Percentiles rank a stretch among this genome's conserved stretches.
phyloP scores from a whole-genome alignment of 2,329 filamentous ascomycete species.

The Fusarium sp. region DNA sequence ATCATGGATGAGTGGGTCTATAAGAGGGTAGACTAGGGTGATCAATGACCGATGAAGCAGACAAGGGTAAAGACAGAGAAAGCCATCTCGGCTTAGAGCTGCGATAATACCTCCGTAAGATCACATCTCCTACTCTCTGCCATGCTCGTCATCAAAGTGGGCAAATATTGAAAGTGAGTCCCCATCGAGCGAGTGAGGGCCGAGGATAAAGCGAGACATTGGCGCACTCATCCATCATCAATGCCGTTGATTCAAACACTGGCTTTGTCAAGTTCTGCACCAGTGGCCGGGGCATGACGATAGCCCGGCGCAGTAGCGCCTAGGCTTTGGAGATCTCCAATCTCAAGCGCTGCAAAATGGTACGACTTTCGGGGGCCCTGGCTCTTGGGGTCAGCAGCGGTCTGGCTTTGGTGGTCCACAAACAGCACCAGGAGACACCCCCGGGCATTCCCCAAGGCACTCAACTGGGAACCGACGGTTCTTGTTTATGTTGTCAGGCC shows the following conservation, averaged over 20 bases:
- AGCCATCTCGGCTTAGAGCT: conserved; percentile 35
- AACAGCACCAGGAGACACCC: conserved; percentile 30
- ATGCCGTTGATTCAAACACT: conserved; percentile 28
- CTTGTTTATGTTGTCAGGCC: conserved; percentile 19
- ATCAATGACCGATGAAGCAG: conserved; percentile 34
- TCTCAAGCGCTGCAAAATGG: conserved; percentile 43
- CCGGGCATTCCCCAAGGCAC: conserved; percentile 35
- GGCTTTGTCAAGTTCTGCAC: conserved; percentile 34
- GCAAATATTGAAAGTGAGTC: conserved; percentile 2
- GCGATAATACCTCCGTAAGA: conserved; percentile 27
- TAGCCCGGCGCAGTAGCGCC: conserved; percentile 42
- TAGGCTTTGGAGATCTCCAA: conserved; percentile 45
- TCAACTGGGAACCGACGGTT: conserved; percentile 26
- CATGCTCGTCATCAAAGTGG: conserved; percentile 13
- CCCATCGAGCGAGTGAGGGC: conserved; percentile 9
- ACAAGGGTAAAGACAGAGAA: conserved; percentile 27
- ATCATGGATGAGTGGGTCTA: conserved; percentile 39
- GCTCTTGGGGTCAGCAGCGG: conserved; percentile 38
- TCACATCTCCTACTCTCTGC: conserved; percentile 27
- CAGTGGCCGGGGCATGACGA: conserved; percentile 39
- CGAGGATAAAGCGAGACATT: conserved; percentile 31
- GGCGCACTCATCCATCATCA: conserved; percentile 21
- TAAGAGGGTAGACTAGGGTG: conserved; percentile 30
- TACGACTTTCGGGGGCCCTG: conserved; percentile 41
- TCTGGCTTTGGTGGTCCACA: conserved; percentile 36